phyloP scores from a whole-genome alignment of 164 flowering plant genomes.

The Kingdonia uniflora region DNA sequence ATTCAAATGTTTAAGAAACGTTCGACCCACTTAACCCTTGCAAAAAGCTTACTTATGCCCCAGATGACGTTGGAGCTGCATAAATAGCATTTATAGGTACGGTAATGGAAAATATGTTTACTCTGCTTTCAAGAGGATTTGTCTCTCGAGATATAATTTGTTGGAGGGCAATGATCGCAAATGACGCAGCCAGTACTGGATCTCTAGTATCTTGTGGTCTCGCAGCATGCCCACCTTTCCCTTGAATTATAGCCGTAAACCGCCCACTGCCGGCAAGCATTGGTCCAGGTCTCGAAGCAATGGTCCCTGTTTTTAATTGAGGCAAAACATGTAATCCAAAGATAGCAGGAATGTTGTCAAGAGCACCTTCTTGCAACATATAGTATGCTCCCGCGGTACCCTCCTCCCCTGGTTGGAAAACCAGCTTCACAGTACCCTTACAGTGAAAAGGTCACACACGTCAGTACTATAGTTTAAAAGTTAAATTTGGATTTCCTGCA shows the following conservation, averaged over 20 bases:
- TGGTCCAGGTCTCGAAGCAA: slow-evolving; percentile 65
- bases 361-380: slow-evolving; percentile 59
- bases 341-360: slow-evolving; percentile 43
- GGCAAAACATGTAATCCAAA: slow-evolving; percentile 70
- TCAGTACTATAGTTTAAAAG: background rate
- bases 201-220: slow-evolving; percentile 37
- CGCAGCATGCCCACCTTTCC: slow-evolving; percentile 56
- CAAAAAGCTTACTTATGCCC: too few species aligned
- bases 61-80: too few species aligned
- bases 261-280: slow-evolving; percentile 46
- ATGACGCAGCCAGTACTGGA: slow-evolving; percentile 54
- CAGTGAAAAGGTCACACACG: background rate
- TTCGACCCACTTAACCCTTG: too few species aligned
- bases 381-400: slow-evolving; percentile 65
- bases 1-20: too few species aligned
- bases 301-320: slow-evolving; percentile 27
- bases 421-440: slow-evolving; percentile 78
- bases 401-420: slow-evolving; percentile 90
- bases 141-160: slow-evolving; percentile 64
- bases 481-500: background rate
- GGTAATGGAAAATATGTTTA: slow-evolving; percentile 9
- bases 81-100: too few species aligned
- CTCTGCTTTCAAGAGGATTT: slow-evolving; percentile 57
- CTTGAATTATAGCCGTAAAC: slow-evolving; percentile 40
- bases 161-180: slow-evolving; percentile 49